Base-by-base conservation (phyloP, 2,329 filamentous ascomycete species). In the Apiospora saccharicola region DNA sequence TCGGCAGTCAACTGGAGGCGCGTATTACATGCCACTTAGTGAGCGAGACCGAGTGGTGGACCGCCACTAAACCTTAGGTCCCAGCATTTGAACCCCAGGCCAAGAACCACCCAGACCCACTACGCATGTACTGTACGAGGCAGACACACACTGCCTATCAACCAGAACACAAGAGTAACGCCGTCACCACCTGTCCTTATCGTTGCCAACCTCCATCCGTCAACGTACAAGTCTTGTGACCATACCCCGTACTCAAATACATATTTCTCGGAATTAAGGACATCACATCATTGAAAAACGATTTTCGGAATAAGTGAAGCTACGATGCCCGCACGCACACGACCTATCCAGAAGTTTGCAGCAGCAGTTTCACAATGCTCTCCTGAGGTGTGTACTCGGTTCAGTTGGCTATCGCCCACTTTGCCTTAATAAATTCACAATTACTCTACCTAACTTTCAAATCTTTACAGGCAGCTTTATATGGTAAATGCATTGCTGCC, bases 401-500 rank as follows among this genome's bases (percentile, higher is more conserved):
- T 7, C 30, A 22, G 3, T 10, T 37, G 30, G 7, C 30, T 10
- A 34, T 22, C 26, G 26, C 14, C 14, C 61, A 19, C 57, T 67
- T 57, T 44, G 64, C 24, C 68, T 4, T 47, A 6, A 26, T 64
- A 22, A 47, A 51, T 4, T 41, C 8, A 49, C 26, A 53, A 30
- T 16, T 26, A 26, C 44, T 37, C 24, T 37, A 10, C 16, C 37
- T 26, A 47, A 68, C 61, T 8, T 44, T 53, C 4, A 7, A 34
- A 13, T 22, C 22, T 71, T 57, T 71, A 30, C 72, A 98, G 96
- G 93, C 94, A 70, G 88, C 94, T 3, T 86, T 90, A 16, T 99
- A 98, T 79, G 96, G 96, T 76, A 95, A 95, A 86, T 99, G 96
- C 81, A 91, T 99, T 75, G 89, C 96, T 69, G 90, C 90, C 51